These are phyloP conservation scores for Posidonia australis DNA, from an alignment of 106 monocot genomes.

Conservation along the genomic window DNA sequence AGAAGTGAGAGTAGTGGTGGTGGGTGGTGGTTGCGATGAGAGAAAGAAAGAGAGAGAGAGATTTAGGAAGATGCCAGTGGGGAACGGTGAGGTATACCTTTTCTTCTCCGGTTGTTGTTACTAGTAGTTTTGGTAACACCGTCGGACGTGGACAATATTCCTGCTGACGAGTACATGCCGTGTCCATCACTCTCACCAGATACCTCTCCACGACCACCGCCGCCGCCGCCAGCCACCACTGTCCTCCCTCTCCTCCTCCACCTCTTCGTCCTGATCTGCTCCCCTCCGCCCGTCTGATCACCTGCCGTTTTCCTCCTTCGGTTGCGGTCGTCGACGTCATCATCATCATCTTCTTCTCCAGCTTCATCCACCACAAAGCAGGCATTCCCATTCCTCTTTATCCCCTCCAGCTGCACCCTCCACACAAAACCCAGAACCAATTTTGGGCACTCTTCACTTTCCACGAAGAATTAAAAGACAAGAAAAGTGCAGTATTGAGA, in stretches of 20 bases:
- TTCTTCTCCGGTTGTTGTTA: conserved; percentile 8
- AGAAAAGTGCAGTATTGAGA: too few relatives aligned
- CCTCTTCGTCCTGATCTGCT: background rate
- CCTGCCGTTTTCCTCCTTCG: background rate
- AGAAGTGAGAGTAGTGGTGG: too few relatives aligned
- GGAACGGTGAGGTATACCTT: conserved; percentile 17
- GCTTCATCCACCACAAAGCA: conserved; percentile 28
- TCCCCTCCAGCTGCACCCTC: conserved; percentile 36
- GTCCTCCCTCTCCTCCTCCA: conserved; percentile 1
- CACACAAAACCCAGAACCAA: too few relatives aligned
- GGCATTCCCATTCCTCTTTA: conserved; percentile 49
- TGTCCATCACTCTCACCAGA: background rate
- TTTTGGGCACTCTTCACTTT: too few relatives aligned
- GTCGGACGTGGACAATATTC: background rate
- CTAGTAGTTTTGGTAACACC: background rate
- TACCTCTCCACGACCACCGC: background rate
- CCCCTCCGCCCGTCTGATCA: background rate
- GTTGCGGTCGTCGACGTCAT: background rate
- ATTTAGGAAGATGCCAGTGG: conserved; percentile 13
- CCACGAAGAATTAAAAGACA: too few relatives aligned
- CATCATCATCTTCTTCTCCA: conserved; percentile 1
- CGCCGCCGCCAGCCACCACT: background rate
- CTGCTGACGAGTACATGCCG: background rate
- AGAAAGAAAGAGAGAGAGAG: background rate
- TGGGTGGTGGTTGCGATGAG: too few relatives aligned